phyloP scores from a whole-genome alignment of 495 filamentous ascomycete species.

The Immersiella caudata region DNA sequence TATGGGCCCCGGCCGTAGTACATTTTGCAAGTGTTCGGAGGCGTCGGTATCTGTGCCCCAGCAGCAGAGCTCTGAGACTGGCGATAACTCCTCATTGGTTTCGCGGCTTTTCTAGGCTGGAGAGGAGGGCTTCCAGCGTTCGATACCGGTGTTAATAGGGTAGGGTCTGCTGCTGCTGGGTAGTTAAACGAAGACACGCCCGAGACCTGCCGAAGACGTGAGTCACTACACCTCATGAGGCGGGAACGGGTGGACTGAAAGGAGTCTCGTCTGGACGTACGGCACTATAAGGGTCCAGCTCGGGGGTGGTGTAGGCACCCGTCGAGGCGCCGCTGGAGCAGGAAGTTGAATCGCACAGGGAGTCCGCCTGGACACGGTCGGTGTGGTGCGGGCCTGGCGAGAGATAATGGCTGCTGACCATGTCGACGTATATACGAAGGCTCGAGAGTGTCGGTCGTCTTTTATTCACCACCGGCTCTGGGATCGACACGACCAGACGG shows the following conservation, averaged over 20 bases:
- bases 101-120: conserved; percentile 40
- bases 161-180: conserved; percentile 45
- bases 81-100: conserved; percentile 40
- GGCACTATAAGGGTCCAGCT: conserved; percentile 37
- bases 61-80: conserved; percentile 33
- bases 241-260: neutral
- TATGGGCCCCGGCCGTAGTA: conserved; percentile 38
- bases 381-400: conserved; percentile 29
- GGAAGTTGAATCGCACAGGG: conserved; percentile 24
- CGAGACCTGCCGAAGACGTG: conserved; percentile 28
- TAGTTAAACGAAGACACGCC: conserved; percentile 51
- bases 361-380: conserved; percentile 27
- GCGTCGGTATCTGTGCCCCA: conserved; percentile 46
- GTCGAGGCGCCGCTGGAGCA: conserved; percentile 30
- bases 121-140: conserved; percentile 48
- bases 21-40: conserved; percentile 47
- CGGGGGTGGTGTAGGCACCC: conserved; percentile 31
- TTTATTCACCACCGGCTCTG: neutral
- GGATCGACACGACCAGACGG: neutral
- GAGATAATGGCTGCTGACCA: conserved; percentile 37
- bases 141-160: conserved; percentile 52
- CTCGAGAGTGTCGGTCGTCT: conserved; percentile 20
- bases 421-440: conserved; percentile 35
- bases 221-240: conserved; percentile 11
- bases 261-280: conserved; percentile 28